These are phyloP conservation scores for Trifolium subterraneum DNA, from an alignment of 306 rosid genomes.

Conservation along the genomic window DNA sequence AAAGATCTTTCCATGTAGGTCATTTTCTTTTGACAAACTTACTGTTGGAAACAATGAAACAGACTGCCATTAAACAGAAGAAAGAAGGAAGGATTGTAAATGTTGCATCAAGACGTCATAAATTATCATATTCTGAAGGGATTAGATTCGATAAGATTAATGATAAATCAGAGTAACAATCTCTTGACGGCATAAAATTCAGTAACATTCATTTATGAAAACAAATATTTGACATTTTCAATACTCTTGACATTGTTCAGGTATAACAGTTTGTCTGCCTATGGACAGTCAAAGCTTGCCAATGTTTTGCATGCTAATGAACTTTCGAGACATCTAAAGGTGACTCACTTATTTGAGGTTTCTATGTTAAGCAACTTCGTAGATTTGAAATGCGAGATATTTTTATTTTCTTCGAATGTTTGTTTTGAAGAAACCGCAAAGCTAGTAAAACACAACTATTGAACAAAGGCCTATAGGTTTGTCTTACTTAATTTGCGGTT, in stretches of 20 bases:
- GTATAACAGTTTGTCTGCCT: neutral
- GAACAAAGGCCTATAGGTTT: no score
- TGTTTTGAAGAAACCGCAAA: no score
- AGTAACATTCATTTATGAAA: no score
- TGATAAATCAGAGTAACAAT: constrained; percentile 64
- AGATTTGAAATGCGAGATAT: no score
- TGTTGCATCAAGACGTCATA: constrained; percentile 77
- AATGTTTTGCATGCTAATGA: neutral
- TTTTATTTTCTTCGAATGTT: no score
- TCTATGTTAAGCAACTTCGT: no score
- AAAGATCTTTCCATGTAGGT: constrained; percentile 51
- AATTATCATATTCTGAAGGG: constrained; percentile 65
- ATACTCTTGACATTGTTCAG: neutral
- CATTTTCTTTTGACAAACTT: constrained; percentile 86
- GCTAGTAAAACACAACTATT: no score
- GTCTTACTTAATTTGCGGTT: no score
- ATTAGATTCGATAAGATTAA: constrained; percentile 66
- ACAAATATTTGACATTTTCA: no score
- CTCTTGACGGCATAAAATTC: no score
- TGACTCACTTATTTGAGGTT: neutral
- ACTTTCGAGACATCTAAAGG: neutral
- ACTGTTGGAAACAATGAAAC: constrained; percentile 77
- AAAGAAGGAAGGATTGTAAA: constrained; percentile 84
- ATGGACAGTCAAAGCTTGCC: neutral
- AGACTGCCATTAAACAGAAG: constrained; percentile 60